A percentile compares a stretch with the other conserved stretches of the same genome.
phyloP scores from a whole-genome alignment of 1,139 yeast species.

The Sugiyamaella novakii region DNA sequence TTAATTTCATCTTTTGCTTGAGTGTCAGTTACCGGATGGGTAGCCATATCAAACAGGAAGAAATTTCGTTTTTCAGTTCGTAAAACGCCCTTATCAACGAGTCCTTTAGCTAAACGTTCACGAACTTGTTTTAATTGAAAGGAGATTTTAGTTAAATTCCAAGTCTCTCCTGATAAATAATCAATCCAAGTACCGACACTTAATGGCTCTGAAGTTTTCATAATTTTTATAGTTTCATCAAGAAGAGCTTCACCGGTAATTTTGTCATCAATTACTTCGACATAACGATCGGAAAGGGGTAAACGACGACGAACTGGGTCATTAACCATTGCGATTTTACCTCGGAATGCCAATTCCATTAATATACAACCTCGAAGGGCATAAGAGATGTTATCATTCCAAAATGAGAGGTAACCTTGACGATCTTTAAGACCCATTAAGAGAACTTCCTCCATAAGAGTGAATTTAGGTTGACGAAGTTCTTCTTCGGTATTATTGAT shows the following conservation, averaged over 20 bases:
- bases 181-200: slow-evolving; percentile 94
- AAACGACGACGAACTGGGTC: slow-evolving; percentile 93
- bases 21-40: slow-evolving; percentile 92
- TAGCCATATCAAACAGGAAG: slow-evolving; percentile 95
- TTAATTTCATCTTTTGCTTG: slow-evolving; percentile 78
- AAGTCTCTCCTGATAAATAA: slow-evolving; percentile 87
- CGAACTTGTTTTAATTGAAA: slow-evolving; percentile 97
- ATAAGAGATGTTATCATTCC: slow-evolving; percentile 97
- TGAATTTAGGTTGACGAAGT: slow-evolving; percentile 64
- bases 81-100: slow-evolving; percentile 96
- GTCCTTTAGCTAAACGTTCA: slow-evolving; percentile 93
- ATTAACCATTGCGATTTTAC: slow-evolving; percentile 82
- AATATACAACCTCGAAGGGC: slow-evolving; percentile 94
- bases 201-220: slow-evolving; percentile 82
- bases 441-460: slow-evolving; percentile 94
- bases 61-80: slow-evolving; percentile 95
- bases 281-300: slow-evolving; percentile 80
- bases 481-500: slow-evolving; percentile 54
- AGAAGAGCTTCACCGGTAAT: slow-evolving; percentile 94
- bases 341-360: slow-evolving; percentile 88
- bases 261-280: slow-evolving; percentile 82
- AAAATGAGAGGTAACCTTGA: slow-evolving; percentile 93
- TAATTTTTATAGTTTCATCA: slow-evolving; percentile 89
- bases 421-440: slow-evolving; percentile 91
- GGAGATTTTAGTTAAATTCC: slow-evolving; percentile 93